Conservation (phyloP, 805 yeast species). For the Metschnikowia gelsemii region DNA sequence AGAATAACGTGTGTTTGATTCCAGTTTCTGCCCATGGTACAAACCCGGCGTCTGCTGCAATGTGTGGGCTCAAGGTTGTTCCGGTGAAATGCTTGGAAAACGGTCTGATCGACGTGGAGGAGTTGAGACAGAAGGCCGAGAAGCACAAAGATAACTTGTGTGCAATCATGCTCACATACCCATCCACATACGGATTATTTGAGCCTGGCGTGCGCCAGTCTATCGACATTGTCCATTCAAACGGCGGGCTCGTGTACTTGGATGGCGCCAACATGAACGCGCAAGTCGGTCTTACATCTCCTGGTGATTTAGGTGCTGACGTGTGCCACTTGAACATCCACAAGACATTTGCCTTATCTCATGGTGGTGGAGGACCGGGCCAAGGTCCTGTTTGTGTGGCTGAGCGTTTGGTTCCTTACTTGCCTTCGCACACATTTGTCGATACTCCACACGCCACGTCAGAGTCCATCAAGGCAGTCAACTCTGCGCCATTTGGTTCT, state of each 20-base stretch:
- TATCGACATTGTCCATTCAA: slow-evolving; percentile 74
- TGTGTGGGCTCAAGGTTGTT: slow-evolving; percentile 93
- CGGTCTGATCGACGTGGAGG: slow-evolving; percentile 84
- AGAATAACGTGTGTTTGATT: slow-evolving; percentile 84
- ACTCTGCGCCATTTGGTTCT: slow-evolving; percentile 95
- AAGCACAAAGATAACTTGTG: slow-evolving; percentile 72
- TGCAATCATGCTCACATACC: slow-evolving; percentile 94
- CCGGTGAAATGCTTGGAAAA: slow-evolving; percentile 82
- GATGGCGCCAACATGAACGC: slow-evolving; percentile 99
- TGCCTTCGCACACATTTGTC: slow-evolving; percentile 75
- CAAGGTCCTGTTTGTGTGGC: slow-evolving; percentile 97
- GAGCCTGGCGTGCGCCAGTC: slow-evolving; percentile 89
- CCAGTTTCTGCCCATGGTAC: slow-evolving; percentile 99
- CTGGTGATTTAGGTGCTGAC: slow-evolving; percentile 97
- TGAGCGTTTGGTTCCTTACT: slow-evolving; percentile 70
- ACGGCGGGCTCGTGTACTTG: slow-evolving; percentile 95
- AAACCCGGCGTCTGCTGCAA: slow-evolving; percentile 97
- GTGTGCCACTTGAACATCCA: slow-evolving; percentile 96
- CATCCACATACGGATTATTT: slow-evolving; percentile 94
- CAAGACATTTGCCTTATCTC: slow-evolving; percentile 96
- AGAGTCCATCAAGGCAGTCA: slow-evolving; percentile 68
- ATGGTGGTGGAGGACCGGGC: slow-evolving; percentile 99
- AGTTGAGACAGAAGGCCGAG: slow-evolving; percentile 68
- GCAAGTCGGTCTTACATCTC: slow-evolving; percentile 94
- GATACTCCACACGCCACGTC: slow-evolving; percentile 48